Evolutionary conservation across 2,329 filamentous ascomycete species (phyloP).

Genomic region (Sporothrix brunneoviolacea): DNA sequence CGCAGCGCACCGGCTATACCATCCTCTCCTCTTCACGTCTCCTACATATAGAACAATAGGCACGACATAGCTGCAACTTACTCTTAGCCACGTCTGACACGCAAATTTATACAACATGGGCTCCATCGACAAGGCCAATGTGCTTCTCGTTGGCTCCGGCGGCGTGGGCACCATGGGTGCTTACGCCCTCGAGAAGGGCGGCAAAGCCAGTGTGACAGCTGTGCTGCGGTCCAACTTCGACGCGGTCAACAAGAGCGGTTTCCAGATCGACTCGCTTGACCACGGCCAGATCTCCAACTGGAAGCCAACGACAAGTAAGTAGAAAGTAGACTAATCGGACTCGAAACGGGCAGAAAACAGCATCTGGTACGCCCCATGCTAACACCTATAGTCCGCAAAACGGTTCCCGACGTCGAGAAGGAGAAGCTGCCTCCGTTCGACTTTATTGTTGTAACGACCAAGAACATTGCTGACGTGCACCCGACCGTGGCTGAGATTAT

Average conservation of each 20-base stretch:
- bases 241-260: slow-evolving; percentile 11
- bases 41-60: too few species aligned
- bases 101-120: too few species aligned
- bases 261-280: slow-evolving; percentile 12
- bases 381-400: not conserved
- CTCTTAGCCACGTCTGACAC: too few species aligned
- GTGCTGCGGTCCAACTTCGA: slow-evolving; percentile 17
- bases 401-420: slow-evolving; percentile 4
- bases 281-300: slow-evolving; percentile 10
- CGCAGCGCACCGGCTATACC: too few species aligned
- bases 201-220: slow-evolving; percentile 15
- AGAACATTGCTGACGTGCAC: slow-evolving; percentile 14
- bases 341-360: too few species aligned
- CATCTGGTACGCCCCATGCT: too few species aligned
- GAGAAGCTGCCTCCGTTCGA: slow-evolving; percentile 7
- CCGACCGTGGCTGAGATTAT: slow-evolving; percentile 15
- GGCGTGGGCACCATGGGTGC: slow-evolving; percentile 15
- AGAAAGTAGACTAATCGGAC: too few species aligned
- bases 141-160: slow-evolving; percentile 15
- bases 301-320: slow-evolving; percentile 8
- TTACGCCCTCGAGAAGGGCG: slow-evolving; percentile 14
- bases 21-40: too few species aligned
- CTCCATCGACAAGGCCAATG: slow-evolving; percentile 5
- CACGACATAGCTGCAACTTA: too few species aligned
- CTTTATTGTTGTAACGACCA: slow-evolving; percentile 15